Evolutionary conservation across 352 stramenopile genomes (phyloP), one percentile per base, ranked within the genome.

Genomic region (Phytophthora cryptogea): DNA sequence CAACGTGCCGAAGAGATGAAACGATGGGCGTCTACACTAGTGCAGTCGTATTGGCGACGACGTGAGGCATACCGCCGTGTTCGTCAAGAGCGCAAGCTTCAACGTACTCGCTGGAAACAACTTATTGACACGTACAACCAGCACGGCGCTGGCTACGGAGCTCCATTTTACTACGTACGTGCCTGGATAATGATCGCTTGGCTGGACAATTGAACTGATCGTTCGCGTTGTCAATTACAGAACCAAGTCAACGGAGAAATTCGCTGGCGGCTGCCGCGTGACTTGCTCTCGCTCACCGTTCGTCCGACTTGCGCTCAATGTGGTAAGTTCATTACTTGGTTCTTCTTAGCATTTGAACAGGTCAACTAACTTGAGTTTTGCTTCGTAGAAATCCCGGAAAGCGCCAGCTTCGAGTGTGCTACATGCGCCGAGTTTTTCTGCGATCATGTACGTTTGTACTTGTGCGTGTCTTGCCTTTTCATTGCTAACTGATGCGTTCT

Each of bases 381-480:
- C 13, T 23, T 30, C 5, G 10, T 54, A 92, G 83, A 89, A 41
- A 68, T 59, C 3, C 61, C 65, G 0, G 53, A 66, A 8, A 79
- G 68, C 48, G 85, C 80, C 9, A 74, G 74, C 46, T 68, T 96
- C 31, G 93, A 98, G 60, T 98, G 95, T 61, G 72, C 70, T 10
- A 88, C 83, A 2, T 98, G 92, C 60, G 67, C 74, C 37, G 93
- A 98, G 63, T 97, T 88, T 69, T 98, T 96, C 59, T 98, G 93
- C 43, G 68, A 80, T 39, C 55, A 80, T 51, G 79, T 89, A 44
- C 20, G 66, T 48, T 32, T 39, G 17, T 32, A 11, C n/a, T 6
- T 41, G 14, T 16, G 35, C 14, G 6, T 14, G 0, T 41, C 36
- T 41, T 9, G 14, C 14, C 13, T 17, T 5, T 20, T 41, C 33